phyloP scores from a whole-genome alignment of 495 filamentous ascomycete species.

The Collariella sp. region DNA sequence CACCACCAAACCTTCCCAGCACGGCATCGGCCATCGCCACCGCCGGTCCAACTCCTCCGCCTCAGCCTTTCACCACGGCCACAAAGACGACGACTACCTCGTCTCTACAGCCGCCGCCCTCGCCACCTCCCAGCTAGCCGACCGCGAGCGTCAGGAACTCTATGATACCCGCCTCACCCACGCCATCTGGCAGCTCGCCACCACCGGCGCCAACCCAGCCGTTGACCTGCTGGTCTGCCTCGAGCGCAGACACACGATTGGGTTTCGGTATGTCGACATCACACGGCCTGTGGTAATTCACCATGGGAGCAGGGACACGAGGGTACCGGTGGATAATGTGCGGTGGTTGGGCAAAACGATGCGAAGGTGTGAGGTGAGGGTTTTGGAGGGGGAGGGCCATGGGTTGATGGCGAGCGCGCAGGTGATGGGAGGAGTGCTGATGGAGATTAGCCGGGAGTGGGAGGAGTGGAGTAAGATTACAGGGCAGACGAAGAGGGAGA shows the following conservation, averaged over 20 bases:
- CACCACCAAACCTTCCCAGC: constrained; percentile 19
- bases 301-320: constrained; percentile 82
- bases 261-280: constrained; percentile 96
- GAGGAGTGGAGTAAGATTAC: constrained; percentile 67
- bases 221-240: constrained; percentile 89
- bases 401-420: constrained; percentile 90
- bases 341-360: constrained; percentile 91
- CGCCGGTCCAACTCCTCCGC: constrained; percentile 24
- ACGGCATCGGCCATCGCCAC: constrained; percentile 21
- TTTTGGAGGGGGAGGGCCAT: constrained; percentile 88
- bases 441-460: constrained; percentile 92
- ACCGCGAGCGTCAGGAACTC: constrained; percentile 62
- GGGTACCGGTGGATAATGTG: constrained; percentile 92
- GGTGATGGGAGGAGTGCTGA: constrained; percentile 88
- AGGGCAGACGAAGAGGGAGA: constrained; percentile 21
- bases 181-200: constrained; percentile 91
- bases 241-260: constrained; percentile 83
- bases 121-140: constrained; percentile 34
- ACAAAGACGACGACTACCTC: constrained; percentile 32
- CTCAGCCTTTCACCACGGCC: constrained; percentile 23
- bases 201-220: constrained; percentile 84
- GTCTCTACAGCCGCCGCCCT: constrained; percentile 39
- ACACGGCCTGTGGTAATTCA: constrained; percentile 84
- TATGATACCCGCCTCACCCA: constrained; percentile 85
- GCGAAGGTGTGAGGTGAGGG: constrained; percentile 81